phyloP scores from a whole-genome alignment of 2,329 filamentous ascomycete genomes.

The Cercospora berteroae region DNA sequence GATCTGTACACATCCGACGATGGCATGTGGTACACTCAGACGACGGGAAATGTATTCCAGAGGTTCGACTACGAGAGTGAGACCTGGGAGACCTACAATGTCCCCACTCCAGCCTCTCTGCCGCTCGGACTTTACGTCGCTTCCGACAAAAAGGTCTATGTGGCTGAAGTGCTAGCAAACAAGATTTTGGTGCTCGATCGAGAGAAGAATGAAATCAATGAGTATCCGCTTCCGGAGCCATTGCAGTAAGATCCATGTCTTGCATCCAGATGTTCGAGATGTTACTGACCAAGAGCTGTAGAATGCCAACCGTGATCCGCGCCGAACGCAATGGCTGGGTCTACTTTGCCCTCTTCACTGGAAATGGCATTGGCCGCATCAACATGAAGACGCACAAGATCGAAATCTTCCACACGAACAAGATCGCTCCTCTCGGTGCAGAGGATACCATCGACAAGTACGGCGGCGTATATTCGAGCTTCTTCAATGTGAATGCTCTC shows the following conservation, averaged over 20 bases:
- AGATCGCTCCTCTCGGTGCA: slow-evolving; percentile 17
- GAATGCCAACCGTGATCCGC: slow-evolving; percentile 22
- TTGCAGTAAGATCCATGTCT: slow-evolving; percentile 2
- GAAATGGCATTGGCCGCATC: slow-evolving; percentile 25
- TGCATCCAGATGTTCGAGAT: background rate
- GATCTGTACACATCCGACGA: slow-evolving; percentile 24
- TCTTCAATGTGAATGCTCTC: slow-evolving; percentile 20
- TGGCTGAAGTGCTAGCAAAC: slow-evolving; percentile 24
- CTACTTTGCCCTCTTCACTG: slow-evolving; percentile 24
- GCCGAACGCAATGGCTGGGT: slow-evolving; percentile 24
- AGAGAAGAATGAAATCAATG: slow-evolving; percentile 14
- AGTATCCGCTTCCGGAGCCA: slow-evolving; percentile 20
- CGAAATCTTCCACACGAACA: slow-evolving; percentile 24
- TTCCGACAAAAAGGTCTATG: slow-evolving; percentile 20
- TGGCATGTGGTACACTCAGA: slow-evolving; percentile 28
- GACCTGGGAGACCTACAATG: slow-evolving; percentile 20
- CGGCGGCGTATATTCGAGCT: slow-evolving; percentile 24
- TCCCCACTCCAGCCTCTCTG: slow-evolving; percentile 23
- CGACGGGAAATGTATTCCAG: slow-evolving; percentile 24
- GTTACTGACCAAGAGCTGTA: background rate
- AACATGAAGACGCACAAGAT: slow-evolving; percentile 23
- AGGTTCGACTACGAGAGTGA: slow-evolving; percentile 23
- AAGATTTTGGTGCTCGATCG: slow-evolving; percentile 24
- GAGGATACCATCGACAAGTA: slow-evolving; percentile 27
- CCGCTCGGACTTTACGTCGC: slow-evolving; percentile 25